These are phyloP conservation scores for Setomelanomma holmii DNA, from an alignment of 2,329 filamentous ascomycete genomes.

Conservation along the genomic window DNA sequence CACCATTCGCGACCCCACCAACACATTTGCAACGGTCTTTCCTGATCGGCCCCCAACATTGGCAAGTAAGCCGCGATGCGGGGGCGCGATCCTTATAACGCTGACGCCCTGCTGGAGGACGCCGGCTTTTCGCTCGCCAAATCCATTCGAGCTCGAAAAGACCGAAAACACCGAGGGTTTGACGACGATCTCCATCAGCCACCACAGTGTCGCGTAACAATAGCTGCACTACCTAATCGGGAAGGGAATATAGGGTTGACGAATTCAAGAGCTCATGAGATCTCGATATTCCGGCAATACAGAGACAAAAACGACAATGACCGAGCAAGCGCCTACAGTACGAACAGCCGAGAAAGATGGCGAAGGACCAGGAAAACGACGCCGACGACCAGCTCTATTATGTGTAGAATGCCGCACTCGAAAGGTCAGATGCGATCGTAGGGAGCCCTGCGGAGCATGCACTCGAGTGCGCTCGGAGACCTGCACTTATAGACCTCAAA, in stretches of 20 bases:
- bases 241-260: background rate
- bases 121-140: background rate
- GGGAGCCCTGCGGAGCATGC: constrained; percentile 35
- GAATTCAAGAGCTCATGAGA: background rate
- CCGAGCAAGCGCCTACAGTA: constrained; percentile 9
- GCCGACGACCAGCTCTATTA: constrained; percentile 35
- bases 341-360: constrained; percentile 21
- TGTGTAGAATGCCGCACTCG: constrained; percentile 39
- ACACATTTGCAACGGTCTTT: no score
- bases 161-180: background rate
- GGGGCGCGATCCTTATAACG: no score
- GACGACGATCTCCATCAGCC: background rate
- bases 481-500: constrained; percentile 31
- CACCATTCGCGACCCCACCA: no score
- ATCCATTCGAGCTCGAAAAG: background rate
- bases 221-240: background rate
- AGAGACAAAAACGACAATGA: constrained; percentile 7
- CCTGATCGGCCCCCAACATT: no score
- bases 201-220: background rate
- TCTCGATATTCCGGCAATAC: no score
- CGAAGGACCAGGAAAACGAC: constrained; percentile 27
- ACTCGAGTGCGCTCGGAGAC: constrained; percentile 26
- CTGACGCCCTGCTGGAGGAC: background rate
- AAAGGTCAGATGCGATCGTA: constrained; percentile 40
- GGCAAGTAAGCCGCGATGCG: no score